phyloP scores from a whole-genome alignment of 108 stramenopile species.

The Asterionellopsis glacialis region DNA sequence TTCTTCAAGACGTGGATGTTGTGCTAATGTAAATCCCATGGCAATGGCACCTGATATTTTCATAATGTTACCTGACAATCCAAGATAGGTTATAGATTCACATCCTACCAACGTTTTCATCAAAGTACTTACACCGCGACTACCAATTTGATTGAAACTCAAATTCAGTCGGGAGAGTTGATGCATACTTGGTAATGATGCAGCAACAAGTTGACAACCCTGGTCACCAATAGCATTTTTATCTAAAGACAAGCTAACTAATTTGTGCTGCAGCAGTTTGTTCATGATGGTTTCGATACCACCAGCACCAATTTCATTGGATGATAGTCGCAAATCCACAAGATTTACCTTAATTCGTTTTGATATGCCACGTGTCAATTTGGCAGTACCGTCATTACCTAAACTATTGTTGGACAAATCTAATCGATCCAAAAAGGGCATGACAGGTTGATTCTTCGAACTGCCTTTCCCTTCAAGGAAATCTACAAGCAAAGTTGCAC shows the following conservation, averaged over 20 bases:
- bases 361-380: constrained; percentile 61
- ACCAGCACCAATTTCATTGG: constrained; percentile 59
- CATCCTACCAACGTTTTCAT: constrained; percentile 78
- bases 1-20: constrained; percentile 76
- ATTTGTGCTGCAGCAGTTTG: constrained; percentile 73
- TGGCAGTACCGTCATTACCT: constrained; percentile 73
- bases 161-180: constrained; percentile 64
- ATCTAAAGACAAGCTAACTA: constrained; percentile 72
- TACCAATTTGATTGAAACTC: constrained; percentile 84
- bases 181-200: constrained; percentile 73
- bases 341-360: constrained; percentile 50
- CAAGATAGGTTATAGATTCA: constrained; percentile 76
- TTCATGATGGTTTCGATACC: constrained; percentile 86
- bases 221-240: constrained; percentile 85
- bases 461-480: constrained; percentile 63
- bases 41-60: constrained; percentile 81
- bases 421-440: constrained; percentile 69
- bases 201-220: constrained; percentile 87
- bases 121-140: constrained; percentile 76
- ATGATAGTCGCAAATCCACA: constrained; percentile 65
- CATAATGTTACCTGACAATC: constrained; percentile 80
- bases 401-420: constrained; percentile 80
- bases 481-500: constrained; percentile 44
- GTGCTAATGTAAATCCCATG: constrained; percentile 76
- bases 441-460: constrained; percentile 29